Conservation (phyloP, 75 land plant genomes). For the Picea sitchensis region DNA sequence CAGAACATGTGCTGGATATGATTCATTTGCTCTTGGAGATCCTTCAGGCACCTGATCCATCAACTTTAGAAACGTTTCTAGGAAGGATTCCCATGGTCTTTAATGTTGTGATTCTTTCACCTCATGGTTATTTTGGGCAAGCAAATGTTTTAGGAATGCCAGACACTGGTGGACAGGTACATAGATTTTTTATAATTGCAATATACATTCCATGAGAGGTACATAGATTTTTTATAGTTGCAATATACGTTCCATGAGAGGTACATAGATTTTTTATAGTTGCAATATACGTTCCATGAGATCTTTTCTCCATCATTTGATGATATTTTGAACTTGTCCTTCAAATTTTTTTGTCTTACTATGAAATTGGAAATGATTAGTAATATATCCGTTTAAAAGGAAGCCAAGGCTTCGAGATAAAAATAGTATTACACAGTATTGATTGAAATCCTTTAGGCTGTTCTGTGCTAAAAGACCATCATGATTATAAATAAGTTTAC, state of each 20-base stretch:
- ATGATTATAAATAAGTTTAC: neutral
- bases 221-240: neutral
- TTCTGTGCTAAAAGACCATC: neutral
- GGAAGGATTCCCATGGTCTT: slow-evolving; percentile 79
- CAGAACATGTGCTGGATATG: slow-evolving; percentile 55
- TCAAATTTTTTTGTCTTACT: neutral
- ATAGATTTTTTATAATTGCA: neutral
- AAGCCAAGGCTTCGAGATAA: neutral
- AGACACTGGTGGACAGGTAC: slow-evolving; percentile 86
- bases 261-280: too few relatives aligned
- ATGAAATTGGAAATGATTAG: neutral
- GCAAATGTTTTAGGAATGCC: slow-evolving; percentile 74
- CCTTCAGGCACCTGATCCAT: slow-evolving; percentile 79
- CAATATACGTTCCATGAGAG: neutral
- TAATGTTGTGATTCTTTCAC: slow-evolving; percentile 70
- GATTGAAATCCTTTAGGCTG: neutral
- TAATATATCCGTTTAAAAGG: neutral
- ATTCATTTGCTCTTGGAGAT: slow-evolving; percentile 57
- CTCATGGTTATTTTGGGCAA: slow-evolving; percentile 84
- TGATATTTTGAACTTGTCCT: neutral
- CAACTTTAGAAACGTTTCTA: slow-evolving; percentile 50
- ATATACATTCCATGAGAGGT: slow-evolving; percentile 19
- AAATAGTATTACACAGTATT: neutral
- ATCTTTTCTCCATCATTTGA: neutral
- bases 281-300: neutral